Percentiles rank a stretch among this genome's conserved stretches.
These are phyloP conservation scores for Xylariales sp. DNA, from an alignment of 2,329 filamentous ascomycete species.

Conservation along the genomic window DNA sequence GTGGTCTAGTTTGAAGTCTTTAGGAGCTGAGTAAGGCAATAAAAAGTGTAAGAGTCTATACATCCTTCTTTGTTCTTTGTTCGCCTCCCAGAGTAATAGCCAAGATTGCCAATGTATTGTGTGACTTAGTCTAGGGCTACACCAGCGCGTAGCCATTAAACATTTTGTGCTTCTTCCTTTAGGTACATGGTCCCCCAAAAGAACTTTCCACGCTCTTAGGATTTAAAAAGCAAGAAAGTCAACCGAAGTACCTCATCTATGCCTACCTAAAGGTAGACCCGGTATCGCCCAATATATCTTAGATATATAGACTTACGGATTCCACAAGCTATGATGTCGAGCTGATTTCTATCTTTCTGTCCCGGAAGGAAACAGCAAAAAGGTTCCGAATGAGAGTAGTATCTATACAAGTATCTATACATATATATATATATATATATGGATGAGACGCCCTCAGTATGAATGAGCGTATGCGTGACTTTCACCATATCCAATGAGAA, in stretches of 20 bases:
- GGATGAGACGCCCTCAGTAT: neutral
- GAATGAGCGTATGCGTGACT: constrained; percentile 19
- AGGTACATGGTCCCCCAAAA: neutral
- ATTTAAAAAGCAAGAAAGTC: neutral
- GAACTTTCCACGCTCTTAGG: neutral
- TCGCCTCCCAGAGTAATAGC: neutral
- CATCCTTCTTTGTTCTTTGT: neutral
- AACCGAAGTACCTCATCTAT: neutral
- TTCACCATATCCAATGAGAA: constrained; percentile 34
- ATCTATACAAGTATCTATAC: neutral
- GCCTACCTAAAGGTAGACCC: neutral
- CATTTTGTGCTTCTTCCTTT: neutral
- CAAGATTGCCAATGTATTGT: constrained; percentile 1
- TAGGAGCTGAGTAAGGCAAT: neutral
- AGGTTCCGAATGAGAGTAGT: neutral
- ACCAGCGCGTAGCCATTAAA: neutral
- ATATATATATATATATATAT: neutral
- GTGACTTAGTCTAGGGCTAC: neutral
- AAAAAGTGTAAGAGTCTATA: neutral
- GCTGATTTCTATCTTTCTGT: neutral
- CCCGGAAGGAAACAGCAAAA: neutral
- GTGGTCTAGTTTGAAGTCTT: neutral
- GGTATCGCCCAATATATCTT: neutral
- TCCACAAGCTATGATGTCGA: neutral
- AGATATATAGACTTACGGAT: neutral